Evolutionary conservation across 495 filamentous ascomycete genomes (phyloP), one percentile per base, ranked within the genome.

Genomic region (Thermothielavioides terrestris): DNA sequence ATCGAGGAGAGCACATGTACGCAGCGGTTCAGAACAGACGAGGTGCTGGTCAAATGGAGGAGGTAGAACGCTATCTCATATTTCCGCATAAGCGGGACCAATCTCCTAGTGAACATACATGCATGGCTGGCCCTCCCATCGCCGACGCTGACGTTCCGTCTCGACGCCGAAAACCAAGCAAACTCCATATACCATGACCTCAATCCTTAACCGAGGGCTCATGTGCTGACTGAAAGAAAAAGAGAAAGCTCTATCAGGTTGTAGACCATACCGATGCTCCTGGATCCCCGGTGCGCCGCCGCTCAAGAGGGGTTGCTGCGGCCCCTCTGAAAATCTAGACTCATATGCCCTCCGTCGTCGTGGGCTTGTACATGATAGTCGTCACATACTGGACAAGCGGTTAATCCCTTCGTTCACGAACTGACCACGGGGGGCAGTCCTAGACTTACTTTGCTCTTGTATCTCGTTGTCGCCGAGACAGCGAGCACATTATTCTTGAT

Each of bases 351-450:
- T 63, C 60, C 14, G 55, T 35, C 7, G 52, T 59, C 4, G 88
- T 94, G 12, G 91, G 89, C 74, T 95, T 96, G 69, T 97, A 95
- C 75, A 98, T 81, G 56, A 98, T 91, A 0, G 89, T 96, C 9
- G 91, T 98, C 15, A 97, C 87, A 68, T 97, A 96, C 91, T 97
- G 61, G 20, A 45, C 22, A 35, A 60, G 36, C 36, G 41, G 44
- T 60, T n/a, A 61, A 46, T 34, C 5, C n/a, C n/a, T n/a, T n/a
- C n/a, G n/a, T n/a, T n/a, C n/a, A n/a, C n/a, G n/a, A n/a, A n/a
- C n/a, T n/a, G n/a, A n/a, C n/a, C n/a, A n/a, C n/a, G n/a, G n/a
- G n/a, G n/a, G n/a, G n/a, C n/a, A n/a, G n/a, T n/a, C n/a, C n/a
- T n/a, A n/a, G n/a, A 58, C 62, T 28, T 32, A 94, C 92, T 83